Base-by-base conservation (phyloP, 768 basidiomycete species). In the Xerocomus spinulosus region DNA sequence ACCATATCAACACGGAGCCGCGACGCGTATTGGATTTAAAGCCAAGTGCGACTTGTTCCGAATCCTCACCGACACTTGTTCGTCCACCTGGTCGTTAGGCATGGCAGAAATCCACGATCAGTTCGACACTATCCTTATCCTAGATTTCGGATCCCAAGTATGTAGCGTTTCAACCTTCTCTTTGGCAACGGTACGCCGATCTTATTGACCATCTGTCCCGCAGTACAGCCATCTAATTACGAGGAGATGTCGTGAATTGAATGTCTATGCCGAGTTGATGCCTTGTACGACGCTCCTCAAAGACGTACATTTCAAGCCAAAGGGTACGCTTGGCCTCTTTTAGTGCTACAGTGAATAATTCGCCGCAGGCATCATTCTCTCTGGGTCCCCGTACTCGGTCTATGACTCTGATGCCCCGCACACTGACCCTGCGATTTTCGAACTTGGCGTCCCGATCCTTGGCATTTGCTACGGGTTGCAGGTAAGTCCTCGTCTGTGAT, bases 151-250 rank as follows among this genome's bases (percentile, higher is more conserved):
- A 45, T 96, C 93, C 9, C 94, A 92, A 79, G 93, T 95, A 58
- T 55, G 58, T 72, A 42, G 20, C n/a, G 12, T 4, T 38, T n/a
- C 9, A 18, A 36, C 30, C n/a, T 46, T 48, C 33, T 44, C 49
- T 48, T 57, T 35, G 52, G 38, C 42, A 48, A 51, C 51, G 44
- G 32, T 8, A 41, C 28, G 14, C 50, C 35, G 23, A 52, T 48
- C 42, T 45, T 37, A 33, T 42, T 39, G 9, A 17, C 18, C n/a
- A n/a, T 28, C 26, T 17, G 20, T 9, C 33, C 12, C 28, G 35
- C 66, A 95, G 92, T 95, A 95, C 69, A 94, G 94, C 55, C 96
- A 98, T 75, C 74, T 99, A 53, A 98, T 98, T 68, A 96, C 94
- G 7, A 75, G 96, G 64, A 79, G 96, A 82, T 97, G 95, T 78